phyloP scores from a whole-genome alignment of 441 rosid species.

The Brassica balearica region DNA sequence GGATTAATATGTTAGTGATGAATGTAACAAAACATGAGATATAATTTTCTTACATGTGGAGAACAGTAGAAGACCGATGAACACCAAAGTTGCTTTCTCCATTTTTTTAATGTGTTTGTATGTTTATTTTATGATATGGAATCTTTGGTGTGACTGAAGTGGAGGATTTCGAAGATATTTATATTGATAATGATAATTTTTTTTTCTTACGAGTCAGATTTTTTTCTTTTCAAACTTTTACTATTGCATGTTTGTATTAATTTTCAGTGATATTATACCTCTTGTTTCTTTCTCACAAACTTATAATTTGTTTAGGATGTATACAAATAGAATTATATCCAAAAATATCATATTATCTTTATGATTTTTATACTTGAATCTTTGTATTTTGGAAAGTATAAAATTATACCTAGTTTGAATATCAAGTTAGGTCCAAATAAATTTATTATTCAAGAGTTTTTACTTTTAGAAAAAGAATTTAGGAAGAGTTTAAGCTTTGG shows the following conservation, averaged over 20 bases:
- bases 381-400: background rate
- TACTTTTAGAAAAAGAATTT: background rate
- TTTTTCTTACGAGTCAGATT: background rate
- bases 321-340: background rate
- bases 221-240: background rate
- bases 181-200: background rate
- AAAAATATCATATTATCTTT: background rate
- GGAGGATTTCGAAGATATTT: background rate
- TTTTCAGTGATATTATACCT: background rate
- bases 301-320: background rate
- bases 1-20: background rate
- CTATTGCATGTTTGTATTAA: background rate
- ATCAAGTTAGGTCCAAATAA: background rate
- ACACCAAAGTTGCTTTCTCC: conserved; percentile 16
- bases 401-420: background rate
- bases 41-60: conserved; percentile 23
- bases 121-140: background rate
- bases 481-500: background rate
- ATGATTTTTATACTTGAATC: background rate
- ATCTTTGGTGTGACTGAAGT: background rate
- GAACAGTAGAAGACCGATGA: conserved; percentile 22
- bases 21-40: conserved; percentile 7
- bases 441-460: background rate
- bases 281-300: background rate
- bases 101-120: conserved; percentile 12